Base-by-base conservation (phyloP, 495 filamentous ascomycete genomes). In the Stereocaulon alpinum region DNA sequence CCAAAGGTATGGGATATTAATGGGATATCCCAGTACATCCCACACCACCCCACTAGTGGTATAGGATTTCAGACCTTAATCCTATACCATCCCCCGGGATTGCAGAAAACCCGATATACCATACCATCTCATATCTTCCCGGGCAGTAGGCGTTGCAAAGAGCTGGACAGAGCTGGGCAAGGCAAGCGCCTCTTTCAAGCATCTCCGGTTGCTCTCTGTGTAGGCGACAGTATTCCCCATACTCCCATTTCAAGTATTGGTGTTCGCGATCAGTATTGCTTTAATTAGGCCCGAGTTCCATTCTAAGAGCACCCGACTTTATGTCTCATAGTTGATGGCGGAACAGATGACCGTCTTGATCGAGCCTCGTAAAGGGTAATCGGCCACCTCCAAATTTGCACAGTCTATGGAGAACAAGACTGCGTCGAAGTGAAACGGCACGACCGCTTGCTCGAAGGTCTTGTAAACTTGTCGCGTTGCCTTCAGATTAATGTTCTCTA, bases 261-360 rank as follows among this genome's bases (percentile, higher is more conserved):
- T 24, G 3, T 24, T 24, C 24, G 24, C 24, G 1, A 24, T 24
- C 45, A 11, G 12, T 0, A 3, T 11, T 1, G 17, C n/a, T 0
- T n/a, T 1, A 42, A 4, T 0, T 1, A 24, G 1, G 18, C 22
- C 3, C 0, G 1, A 48, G 2, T 20, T 4, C 0, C 1, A 6
- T 6, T 27, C 17, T 48, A n/a, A 48, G 22, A 6, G 2, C 0
- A 48, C 45, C 45, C 45, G 20, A 48, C 12, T 22, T 24, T 2
- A 27, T 27, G 11, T 48, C 45, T 27, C 0, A 9, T 24, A 48
- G 20, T 14, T 27, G 20, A 24, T n/a, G 0, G 45, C 45, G 11
- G 45, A 12, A 27, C 20, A 48, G 22, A 15, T 24, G 1, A 48
- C 22, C 4, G 18, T 48, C 45, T 48, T 48, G 11, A 48, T 48